These are phyloP conservation scores for Oehlia diaphana DNA, from an alignment of 192 early-diverging fungal genomes.

Conservation along the genomic window DNA sequence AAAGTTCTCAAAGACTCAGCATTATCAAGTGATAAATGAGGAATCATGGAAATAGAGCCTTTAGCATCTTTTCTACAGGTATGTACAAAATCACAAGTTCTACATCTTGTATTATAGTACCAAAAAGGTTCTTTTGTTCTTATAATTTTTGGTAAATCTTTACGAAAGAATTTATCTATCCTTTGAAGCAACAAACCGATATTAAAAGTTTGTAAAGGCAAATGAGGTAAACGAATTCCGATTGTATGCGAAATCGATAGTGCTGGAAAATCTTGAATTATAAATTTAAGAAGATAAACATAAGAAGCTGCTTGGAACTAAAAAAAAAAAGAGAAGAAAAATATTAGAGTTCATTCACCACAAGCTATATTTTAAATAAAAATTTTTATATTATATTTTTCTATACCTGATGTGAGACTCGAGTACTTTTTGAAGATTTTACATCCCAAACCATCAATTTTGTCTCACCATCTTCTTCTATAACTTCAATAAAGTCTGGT, in stretches of 20 bases:
- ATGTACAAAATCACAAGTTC: conserved; percentile 28
- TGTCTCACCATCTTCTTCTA: neutral
- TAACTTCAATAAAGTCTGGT: neutral
- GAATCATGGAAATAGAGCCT: conserved; percentile 21
- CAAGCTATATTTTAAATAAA: too few relatives aligned
- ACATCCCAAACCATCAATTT: neutral
- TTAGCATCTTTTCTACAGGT: conserved; percentile 20
- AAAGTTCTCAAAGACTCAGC: conserved; percentile 2
- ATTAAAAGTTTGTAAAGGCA: conserved; percentile 23
- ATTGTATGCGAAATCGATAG: neutral
- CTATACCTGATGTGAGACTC: neutral
- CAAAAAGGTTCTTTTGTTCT: neutral
- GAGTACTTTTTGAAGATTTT: neutral
- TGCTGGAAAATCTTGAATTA: conserved; percentile 6
- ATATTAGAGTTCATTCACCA: too few relatives aligned
- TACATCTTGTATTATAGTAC: conserved; percentile 31
- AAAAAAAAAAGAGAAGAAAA: neutral
- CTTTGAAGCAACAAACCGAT: conserved; percentile 27
- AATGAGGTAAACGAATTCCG: conserved; percentile 27
- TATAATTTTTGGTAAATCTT: conserved; percentile 23
- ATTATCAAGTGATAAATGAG: conserved; percentile 25
- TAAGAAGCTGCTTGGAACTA: conserved; percentile 35
- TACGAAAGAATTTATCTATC: conserved; percentile 29
- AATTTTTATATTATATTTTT: neutral
- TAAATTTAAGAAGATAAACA: conserved; percentile 22